Evolutionary conservation across 768 basidiomycete genomes (phyloP), one percentile per base, ranked within the genome.

Genomic region (Mycena latifolia): DNA sequence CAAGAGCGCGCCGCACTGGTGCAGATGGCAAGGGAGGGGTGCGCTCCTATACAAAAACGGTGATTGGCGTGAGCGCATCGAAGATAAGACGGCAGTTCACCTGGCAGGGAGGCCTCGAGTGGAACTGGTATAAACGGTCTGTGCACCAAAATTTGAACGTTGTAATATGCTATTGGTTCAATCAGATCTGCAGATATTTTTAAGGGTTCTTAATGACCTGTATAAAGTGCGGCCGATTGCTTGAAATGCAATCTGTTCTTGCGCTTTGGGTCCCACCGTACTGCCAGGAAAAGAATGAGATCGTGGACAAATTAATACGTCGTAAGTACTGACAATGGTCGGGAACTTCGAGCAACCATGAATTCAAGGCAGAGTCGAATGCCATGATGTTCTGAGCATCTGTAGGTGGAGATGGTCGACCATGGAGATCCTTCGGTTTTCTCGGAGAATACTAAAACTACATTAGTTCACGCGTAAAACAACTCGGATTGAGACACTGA

Each of bases 1-100:
- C 87, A 90, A 1, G 91, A 92, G 11, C 93, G 84, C 1, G 94
- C 92, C 0, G 94, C 89, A 66, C 94, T 95, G 9, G 91, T 89
- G 75, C 93, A 95, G 56, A 95, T 95, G 0, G 92, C 91, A 27
- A 95, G 81, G 0, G 93, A 73, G 79, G 91, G 89, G 50, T 90
- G 83, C 0, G 77, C 73, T 18, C 60, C 65, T 66, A n/a, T 53
- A n/a, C n/a, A n/a, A n/a, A n/a, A n/a, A n/a, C n/a, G n/a, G n/a
- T n/a, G n/a, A n/a, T n/a, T n/a, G n/a, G n/a, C n/a, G n/a, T n/a
- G n/a, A n/a, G n/a, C n/a, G n/a, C n/a, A n/a, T n/a, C 3, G 15
- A 31, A 18, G 18, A 10, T n/a, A 17, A 15, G 2, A 27, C 27
- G 18, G n/a, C n/a, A n/a, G n/a, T n/a, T n/a, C 55, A 11, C 77